Base-by-base conservation (phyloP, 2,329 filamentous ascomycete genomes). In the Epichloe festucae region DNA sequence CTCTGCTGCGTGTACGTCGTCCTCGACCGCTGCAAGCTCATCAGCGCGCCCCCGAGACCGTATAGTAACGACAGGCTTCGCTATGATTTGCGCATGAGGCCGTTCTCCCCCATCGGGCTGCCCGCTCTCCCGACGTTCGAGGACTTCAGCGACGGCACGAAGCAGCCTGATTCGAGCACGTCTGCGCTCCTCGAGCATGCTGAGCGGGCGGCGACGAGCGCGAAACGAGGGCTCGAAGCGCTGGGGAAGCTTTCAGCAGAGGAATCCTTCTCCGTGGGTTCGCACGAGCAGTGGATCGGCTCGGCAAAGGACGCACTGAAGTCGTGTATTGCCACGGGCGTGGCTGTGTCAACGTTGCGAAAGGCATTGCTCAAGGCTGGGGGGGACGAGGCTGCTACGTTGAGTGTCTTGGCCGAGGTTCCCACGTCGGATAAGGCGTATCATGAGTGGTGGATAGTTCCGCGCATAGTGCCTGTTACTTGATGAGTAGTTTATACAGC, bases 41-140 rank as follows among this genome's bases (percentile, higher is more conserved):
- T 89, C 58, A 67, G 72, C 48, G 52, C 68, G 0, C 77, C 73
- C 5, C 65, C 66, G 0, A 71, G 79, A 1, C 82, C 84, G 0
- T 94, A 89, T 63, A 79, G 82, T 52, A 78, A 77, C 15, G 78
- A 85, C 52, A 67, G 73, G 35, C 70, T 89, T 4, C 81, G 88
- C 12, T 90, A 93, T 64, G 85, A 93, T 57, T 70, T 94, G 10
- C 85, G 90, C 53, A 93, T 95, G 87, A 87, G 85, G 60, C 87
- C 89, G 0, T 95, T 94, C 61, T 72, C 84, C 1, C 65, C 71
- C 7, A 77, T 95, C 52, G 76, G 78, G 10, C 73, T 87, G 2
- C 86, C 88, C 0, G 77, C 81, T 53, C 72, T 87, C 12, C 81
- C 86, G 0, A 69, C 77, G 0, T 85, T 79, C 55, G 77, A 80